Conservation (phyloP, 2,329 filamentous ascomycete genomes). For the Stagonosporopsis chrysanthemi region DNA sequence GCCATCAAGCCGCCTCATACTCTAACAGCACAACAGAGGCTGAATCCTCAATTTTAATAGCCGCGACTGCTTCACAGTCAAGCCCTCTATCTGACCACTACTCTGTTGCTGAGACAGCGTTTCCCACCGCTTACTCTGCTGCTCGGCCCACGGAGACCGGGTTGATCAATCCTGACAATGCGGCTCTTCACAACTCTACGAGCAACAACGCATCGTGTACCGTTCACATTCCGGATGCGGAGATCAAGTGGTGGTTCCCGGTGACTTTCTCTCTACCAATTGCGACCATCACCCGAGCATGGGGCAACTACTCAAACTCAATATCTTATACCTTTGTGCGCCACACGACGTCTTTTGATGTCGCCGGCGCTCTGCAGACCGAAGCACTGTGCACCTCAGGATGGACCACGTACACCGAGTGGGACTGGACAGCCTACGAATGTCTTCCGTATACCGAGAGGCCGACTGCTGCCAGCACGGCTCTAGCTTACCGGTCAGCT, state of each 20-base stretch:
- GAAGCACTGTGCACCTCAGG: constrained; percentile 34
- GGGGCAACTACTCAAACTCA: constrained; percentile 28
- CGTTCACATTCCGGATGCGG: constrained; percentile 44
- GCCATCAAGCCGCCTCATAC: constrained; percentile 39
- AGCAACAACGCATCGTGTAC: constrained; percentile 37
- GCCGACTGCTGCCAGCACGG: constrained; percentile 43
- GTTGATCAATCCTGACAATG: not conserved
- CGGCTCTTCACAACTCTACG: not conserved
- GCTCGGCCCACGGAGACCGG: not conserved
- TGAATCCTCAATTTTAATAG: constrained; percentile 2
- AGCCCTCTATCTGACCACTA: not conserved
- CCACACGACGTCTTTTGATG: constrained; percentile 38
- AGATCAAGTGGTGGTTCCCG: constrained; percentile 45
- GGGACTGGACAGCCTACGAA: constrained; percentile 30
- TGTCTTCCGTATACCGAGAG: constrained; percentile 36
- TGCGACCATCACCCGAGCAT: constrained; percentile 29
- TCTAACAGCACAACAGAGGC: constrained; percentile 34
- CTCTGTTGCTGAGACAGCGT: not conserved
- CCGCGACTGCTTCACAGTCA: constrained; percentile 3
- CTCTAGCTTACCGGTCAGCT: constrained; percentile 36
- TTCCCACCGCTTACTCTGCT: not conserved
- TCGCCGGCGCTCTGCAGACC: constrained; percentile 29
- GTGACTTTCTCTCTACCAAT: constrained; percentile 35
- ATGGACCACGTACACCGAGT: constrained; percentile 32
- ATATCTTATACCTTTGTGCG: constrained; percentile 31